Evolutionary conservation across 495 filamentous ascomycete genomes (phyloP).

Genomic region (Xylaria telfairii): DNA sequence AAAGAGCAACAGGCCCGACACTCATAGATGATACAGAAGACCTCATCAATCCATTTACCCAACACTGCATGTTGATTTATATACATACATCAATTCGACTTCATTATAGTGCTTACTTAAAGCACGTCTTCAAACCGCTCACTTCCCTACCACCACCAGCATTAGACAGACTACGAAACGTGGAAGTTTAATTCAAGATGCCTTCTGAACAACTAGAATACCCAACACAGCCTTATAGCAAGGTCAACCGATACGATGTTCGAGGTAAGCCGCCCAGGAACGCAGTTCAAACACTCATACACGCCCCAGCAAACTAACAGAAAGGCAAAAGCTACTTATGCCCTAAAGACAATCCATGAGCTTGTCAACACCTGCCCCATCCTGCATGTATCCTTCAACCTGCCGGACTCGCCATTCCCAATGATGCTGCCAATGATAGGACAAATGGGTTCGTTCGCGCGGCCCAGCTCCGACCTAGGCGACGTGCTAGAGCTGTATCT

Average conservation of each 20-base stretch:
- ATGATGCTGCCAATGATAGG: slow-evolving; percentile 82
- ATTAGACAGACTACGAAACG: neutral
- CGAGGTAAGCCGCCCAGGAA: slow-evolving; percentile 57
- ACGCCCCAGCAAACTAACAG: slow-evolving; percentile 17
- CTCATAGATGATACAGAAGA: neutral
- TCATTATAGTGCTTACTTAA: neutral
- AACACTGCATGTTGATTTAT: neutral
- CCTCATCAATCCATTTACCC: neutral
- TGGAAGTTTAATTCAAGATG: slow-evolving; percentile 43
- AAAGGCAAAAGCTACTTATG: slow-evolving; percentile 66
- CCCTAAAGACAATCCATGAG: slow-evolving; percentile 74
- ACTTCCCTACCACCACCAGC: neutral
- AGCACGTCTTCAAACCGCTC: neutral
- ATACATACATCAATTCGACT: neutral
- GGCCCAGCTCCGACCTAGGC: slow-evolving; percentile 65
- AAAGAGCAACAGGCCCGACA: slow-evolving; percentile 8
- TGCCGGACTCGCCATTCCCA: slow-evolving; percentile 71
- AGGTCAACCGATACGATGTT: slow-evolving; percentile 71
- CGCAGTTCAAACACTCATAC: neutral
- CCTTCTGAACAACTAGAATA: slow-evolving; percentile 63
- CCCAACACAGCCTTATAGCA: slow-evolving; percentile 70
- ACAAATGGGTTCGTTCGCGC: slow-evolving; percentile 73
- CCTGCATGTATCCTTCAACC: slow-evolving; percentile 83
- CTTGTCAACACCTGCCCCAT: slow-evolving; percentile 81
- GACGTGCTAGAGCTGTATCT: slow-evolving; percentile 82